Percentiles rank a stretch among this genome's conserved stretches.
Conservation (phyloP, 2,329 filamentous ascomycete genomes). For the Penicillium paneum region DNA sequence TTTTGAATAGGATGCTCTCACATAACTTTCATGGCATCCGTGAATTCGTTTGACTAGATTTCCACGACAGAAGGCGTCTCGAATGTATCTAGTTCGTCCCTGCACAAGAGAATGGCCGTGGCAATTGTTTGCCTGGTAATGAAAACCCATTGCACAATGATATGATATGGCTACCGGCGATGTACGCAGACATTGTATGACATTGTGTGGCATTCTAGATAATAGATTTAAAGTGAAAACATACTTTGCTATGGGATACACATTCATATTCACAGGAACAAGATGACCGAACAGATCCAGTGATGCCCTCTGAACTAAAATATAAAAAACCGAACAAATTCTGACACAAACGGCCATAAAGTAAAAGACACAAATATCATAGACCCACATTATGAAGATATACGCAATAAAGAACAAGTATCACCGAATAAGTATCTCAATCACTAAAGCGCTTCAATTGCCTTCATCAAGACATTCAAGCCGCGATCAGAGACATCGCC, state of each 20-base stretch:
- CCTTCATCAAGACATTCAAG: conserved; percentile 56
- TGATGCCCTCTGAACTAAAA: background rate
- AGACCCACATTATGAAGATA: background rate
- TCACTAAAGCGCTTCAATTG: conserved; percentile 53
- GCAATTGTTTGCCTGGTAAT: background rate
- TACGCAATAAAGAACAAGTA: background rate
- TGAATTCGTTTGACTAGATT: background rate
- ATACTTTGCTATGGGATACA: background rate
- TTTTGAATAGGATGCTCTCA: background rate
- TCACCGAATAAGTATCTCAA: background rate
- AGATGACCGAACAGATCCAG: background rate
- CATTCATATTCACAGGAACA: background rate
- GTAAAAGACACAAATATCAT: conserved; percentile 7
- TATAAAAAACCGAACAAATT: background rate
- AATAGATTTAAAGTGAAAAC: background rate
- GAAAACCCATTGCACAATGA: background rate
- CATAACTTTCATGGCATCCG: no score
- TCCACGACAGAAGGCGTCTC: background rate
- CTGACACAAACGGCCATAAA: background rate
- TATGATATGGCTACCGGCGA: background rate
- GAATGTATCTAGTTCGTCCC: background rate
- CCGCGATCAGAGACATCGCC: conserved; percentile 48
- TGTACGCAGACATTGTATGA: background rate
- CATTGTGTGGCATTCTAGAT: background rate
- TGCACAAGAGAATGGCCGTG: background rate